These are phyloP conservation scores for Torulaspora franciscae DNA, from an alignment of 805 yeast genomes.

Conservation along the genomic window DNA sequence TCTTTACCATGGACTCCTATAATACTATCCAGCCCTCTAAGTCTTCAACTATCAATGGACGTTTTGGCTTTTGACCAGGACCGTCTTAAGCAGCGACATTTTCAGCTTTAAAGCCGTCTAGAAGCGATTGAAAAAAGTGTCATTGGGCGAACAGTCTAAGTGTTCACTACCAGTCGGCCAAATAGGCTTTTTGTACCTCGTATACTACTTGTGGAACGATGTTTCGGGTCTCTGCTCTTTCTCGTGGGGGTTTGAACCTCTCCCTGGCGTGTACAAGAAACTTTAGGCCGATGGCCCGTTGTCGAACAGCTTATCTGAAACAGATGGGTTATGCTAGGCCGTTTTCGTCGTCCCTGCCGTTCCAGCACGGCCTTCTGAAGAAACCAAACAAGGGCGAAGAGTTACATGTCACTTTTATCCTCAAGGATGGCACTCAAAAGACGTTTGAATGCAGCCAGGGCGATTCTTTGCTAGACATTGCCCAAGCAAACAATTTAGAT, in stretches of 20 bases:
- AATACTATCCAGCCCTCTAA: neutral
- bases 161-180: neutral
- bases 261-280: neutral
- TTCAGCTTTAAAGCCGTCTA: neutral
- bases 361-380: slow-evolving; percentile 76
- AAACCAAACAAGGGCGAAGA: slow-evolving; percentile 94
- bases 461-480: slow-evolving; percentile 86
- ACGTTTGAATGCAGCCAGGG: slow-evolving; percentile 87
- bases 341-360: slow-evolving; percentile 26
- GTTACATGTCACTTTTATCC: slow-evolving; percentile 75
- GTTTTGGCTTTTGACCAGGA: neutral
- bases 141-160: neutral
- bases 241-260: slow-evolving; percentile 3
- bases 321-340: neutral
- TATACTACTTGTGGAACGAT: neutral
- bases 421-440: slow-evolving; percentile 83
- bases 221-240: slow-evolving; percentile 3
- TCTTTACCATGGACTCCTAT: too few relatives aligned
- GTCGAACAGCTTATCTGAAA: neutral
- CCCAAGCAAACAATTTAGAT: slow-evolving; percentile 87
- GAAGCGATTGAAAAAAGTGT: neutral
- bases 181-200: neutral
- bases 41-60: neutral
- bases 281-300: neutral
- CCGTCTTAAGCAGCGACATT: neutral